Evolutionary conservation across 257 asterid species (phyloP).

Genomic region (Parsonsia alboflavescens): DNA sequence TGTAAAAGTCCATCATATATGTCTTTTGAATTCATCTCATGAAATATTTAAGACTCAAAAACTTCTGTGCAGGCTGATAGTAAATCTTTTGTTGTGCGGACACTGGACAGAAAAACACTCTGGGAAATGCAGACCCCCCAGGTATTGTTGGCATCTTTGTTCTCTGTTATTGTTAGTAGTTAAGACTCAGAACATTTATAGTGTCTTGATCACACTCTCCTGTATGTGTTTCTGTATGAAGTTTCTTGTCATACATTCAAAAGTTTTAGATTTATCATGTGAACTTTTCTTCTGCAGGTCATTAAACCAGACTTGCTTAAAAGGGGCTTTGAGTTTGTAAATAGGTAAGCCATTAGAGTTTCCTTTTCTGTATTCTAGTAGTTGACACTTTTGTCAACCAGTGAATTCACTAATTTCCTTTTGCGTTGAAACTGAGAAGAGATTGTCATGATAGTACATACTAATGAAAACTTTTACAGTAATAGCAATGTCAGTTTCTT

Average conservation of each 20-base stretch:
- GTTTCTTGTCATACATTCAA: neutral
- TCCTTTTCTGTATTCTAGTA: neutral
- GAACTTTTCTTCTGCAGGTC: slow-evolving; percentile 42
- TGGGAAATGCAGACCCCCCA: slow-evolving; percentile 99
- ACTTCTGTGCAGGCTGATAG: slow-evolving; percentile 59
- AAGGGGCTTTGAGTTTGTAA: slow-evolving; percentile 86
- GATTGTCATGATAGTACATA: neutral
- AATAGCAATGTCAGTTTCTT: neutral
- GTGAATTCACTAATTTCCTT: neutral
- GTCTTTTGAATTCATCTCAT: neutral
- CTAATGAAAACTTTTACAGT: neutral
- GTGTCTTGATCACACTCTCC: neutral
- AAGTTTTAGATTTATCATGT: neutral
- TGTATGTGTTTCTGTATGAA: neutral
- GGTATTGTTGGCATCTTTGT: slow-evolving; percentile 32
- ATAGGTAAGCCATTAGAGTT: slow-evolving; percentile 37
- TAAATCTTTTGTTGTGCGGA: slow-evolving; percentile 73
- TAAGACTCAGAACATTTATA: neutral
- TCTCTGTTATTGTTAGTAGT: neutral
- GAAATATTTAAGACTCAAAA: neutral
- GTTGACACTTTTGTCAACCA: neutral
- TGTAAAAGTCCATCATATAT: neutral
- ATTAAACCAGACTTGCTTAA: slow-evolving; percentile 83
- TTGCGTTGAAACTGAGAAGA: neutral
- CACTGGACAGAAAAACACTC: slow-evolving; percentile 83